These are phyloP conservation scores for Cyclocybe aegerita DNA, from an alignment of 768 basidiomycete genomes.

Conservation along the genomic window DNA sequence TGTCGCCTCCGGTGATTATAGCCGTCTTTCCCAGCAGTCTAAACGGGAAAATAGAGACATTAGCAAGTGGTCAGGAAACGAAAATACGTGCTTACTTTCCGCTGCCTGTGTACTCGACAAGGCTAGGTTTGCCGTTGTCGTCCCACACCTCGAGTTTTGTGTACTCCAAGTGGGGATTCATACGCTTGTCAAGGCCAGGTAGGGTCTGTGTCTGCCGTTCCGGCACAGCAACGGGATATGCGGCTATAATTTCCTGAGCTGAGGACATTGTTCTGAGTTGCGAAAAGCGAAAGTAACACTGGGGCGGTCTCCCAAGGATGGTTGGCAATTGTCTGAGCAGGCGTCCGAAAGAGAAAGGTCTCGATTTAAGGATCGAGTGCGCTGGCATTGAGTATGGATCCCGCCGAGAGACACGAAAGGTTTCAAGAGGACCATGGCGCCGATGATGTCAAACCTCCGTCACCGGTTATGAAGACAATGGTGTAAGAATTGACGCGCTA, in stretches of 20 bases:
- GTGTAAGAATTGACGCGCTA: too few species aligned
- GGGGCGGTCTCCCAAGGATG: too few species aligned
- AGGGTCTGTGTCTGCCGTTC: slow-evolving; percentile 44
- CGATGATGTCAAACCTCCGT: too few species aligned
- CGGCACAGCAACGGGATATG: slow-evolving; percentile 33
- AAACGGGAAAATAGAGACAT: neutral
- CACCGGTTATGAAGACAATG: too few species aligned
- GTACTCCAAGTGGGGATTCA: slow-evolving; percentile 43
- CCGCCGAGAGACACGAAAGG: too few species aligned
- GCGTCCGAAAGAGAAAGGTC: too few species aligned
- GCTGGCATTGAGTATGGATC: too few species aligned
- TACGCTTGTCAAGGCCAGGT: slow-evolving; percentile 49
- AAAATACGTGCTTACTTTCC: slow-evolving; percentile 33
- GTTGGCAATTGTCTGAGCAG: neutral
- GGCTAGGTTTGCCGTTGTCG: slow-evolving; percentile 46
- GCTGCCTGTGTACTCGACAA: slow-evolving; percentile 50
- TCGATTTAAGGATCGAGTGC: too few species aligned
- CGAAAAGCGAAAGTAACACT: too few species aligned
- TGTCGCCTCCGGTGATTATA: slow-evolving; percentile 39
- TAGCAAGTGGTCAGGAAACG: neutral
- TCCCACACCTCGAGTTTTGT: slow-evolving; percentile 48
- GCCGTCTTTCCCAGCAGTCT: slow-evolving; percentile 34
- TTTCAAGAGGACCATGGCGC: too few species aligned
- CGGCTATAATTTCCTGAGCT: slow-evolving; percentile 33
- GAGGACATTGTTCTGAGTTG: slow-evolving; percentile 17